Percentiles rank a stretch among this genome's conserved stretches.
These are phyloP conservation scores for Neurospora sp. DNA, from an alignment of 495 filamentous ascomycete genomes.

Conservation along the genomic window DNA sequence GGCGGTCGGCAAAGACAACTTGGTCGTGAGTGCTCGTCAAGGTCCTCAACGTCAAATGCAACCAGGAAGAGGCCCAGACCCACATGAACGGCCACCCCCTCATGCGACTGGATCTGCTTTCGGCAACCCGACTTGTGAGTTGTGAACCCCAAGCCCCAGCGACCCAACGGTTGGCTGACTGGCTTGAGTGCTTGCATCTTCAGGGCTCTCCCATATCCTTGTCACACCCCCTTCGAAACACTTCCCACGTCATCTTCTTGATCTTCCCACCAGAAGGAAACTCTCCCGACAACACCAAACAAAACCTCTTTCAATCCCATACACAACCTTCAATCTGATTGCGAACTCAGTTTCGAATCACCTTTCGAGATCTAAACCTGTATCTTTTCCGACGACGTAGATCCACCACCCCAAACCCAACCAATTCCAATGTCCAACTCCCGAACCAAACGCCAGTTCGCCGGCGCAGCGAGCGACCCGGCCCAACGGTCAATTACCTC, in stretches of 20 bases:
- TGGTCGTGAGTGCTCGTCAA: neutral
- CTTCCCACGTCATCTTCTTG: neutral
- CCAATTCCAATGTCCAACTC: conserved; percentile 30
- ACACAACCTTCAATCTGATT: neutral
- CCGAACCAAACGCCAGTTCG: conserved; percentile 40
- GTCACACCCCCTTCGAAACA: neutral
- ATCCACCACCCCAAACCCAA: neutral
- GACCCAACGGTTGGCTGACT: neutral
- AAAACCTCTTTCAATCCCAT: neutral
- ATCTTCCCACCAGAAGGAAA: neutral
- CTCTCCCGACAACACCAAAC: neutral
- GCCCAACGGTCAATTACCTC: conserved; percentile 41
- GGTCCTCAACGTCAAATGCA: neutral
- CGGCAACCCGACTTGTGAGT: neutral
- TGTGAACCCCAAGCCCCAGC: neutral
- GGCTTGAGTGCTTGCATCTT: neutral
- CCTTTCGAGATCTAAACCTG: neutral
- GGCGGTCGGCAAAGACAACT: neutral
- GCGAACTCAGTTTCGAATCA: neutral
- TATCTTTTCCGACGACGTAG: neutral
- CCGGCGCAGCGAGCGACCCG: conserved; percentile 39
- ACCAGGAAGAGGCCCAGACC: neutral
- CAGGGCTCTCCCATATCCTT: neutral
- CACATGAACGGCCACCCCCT: neutral
- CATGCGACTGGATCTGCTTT: neutral